Conservation (phyloP, 805 yeast genomes). For the Candida ovalis region DNA sequence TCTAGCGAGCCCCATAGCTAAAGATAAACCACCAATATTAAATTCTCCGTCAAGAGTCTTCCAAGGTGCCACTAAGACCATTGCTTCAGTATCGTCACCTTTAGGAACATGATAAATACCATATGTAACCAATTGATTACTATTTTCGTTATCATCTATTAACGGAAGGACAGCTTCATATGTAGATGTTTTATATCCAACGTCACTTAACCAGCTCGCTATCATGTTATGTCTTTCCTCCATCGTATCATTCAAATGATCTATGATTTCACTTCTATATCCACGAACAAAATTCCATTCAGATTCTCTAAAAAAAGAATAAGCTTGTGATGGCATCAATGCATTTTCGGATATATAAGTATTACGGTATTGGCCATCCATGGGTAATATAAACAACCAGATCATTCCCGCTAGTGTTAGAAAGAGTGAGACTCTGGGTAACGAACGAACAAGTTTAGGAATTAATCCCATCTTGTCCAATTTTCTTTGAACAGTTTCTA, state of each 20-base stretch:
- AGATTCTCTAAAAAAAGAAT: slow-evolving; percentile 84
- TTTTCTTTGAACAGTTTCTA: slow-evolving; percentile 41
- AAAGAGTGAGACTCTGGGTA: slow-evolving; percentile 42
- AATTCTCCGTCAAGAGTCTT: slow-evolving; percentile 54
- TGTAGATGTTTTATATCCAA: slow-evolving; percentile 65
- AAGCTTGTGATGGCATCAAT: slow-evolving; percentile 93
- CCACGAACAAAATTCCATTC: slow-evolving; percentile 94
- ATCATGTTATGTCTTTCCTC: slow-evolving; percentile 43
- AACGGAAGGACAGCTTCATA: slow-evolving; percentile 26
- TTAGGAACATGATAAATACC: slow-evolving; percentile 88
- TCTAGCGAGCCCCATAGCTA: slow-evolving; percentile 68
- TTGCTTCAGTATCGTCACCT: slow-evolving; percentile 94
- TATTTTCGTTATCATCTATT: slow-evolving; percentile 19
- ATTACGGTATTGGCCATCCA: slow-evolving; percentile 74
- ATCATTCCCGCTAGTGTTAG: slow-evolving; percentile 44
- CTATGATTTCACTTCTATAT: slow-evolving; percentile 56
- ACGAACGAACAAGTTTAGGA: slow-evolving; percentile 39
- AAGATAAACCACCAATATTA: slow-evolving; percentile 79
- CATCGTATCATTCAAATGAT: slow-evolving; percentile 32
- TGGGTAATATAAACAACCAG: slow-evolving; percentile 65
- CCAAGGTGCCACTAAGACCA: slow-evolving; percentile 91
- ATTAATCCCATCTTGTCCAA: slow-evolving; percentile 42
- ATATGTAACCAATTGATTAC: slow-evolving; percentile 41
- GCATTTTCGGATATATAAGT: slow-evolving; percentile 96
- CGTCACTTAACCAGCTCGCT: slow-evolving; percentile 57